Percentiles rank a stretch among this genome's conserved stretches.
Conservation (phyloP, 1,284 basidiomycete species). For the Kwoniella shivajii region DNA sequence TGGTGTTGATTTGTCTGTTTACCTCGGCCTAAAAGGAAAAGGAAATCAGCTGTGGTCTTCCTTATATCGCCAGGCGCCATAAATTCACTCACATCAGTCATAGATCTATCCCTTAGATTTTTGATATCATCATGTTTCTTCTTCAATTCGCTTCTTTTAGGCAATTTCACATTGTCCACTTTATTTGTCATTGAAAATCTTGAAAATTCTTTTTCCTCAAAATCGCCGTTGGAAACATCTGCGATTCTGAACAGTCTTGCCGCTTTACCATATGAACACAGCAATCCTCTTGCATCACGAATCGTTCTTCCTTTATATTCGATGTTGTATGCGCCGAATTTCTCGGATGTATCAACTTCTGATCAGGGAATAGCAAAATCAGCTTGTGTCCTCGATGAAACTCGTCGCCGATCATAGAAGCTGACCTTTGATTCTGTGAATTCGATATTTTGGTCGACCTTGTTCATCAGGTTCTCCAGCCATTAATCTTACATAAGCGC, state of each 20-base stretch:
- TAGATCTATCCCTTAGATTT: slow-evolving; percentile 62
- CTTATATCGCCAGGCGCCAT: no score
- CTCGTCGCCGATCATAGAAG: slow-evolving; percentile 16
- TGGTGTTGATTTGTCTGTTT: slow-evolving; percentile 64
- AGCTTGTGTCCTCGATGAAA: not conserved
- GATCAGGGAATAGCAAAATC: not conserved
- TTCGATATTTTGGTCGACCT: slow-evolving; percentile 70
- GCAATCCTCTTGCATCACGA: slow-evolving; percentile 63
- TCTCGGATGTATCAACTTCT: slow-evolving; percentile 25
- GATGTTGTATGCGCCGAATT: slow-evolving; percentile 66
- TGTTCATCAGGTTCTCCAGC: slow-evolving; percentile 62
- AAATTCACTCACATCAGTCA: slow-evolving; percentile 68
- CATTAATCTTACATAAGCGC: slow-evolving; percentile 76
- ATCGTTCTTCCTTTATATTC: slow-evolving; percentile 59
- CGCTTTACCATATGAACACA: slow-evolving; percentile 71
- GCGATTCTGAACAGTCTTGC: slow-evolving; percentile 68
- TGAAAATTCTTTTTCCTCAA: slow-evolving; percentile 73
- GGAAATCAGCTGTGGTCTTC: not conserved
- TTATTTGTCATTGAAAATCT: slow-evolving; percentile 61
- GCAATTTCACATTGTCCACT: slow-evolving; percentile 65
- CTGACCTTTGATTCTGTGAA: slow-evolving; percentile 76
- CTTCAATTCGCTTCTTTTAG: slow-evolving; percentile 66
- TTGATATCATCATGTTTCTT: slow-evolving; percentile 66
- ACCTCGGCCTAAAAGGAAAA: slow-evolving; percentile 65
- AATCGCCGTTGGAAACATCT: slow-evolving; percentile 72